Conservation (phyloP, 768 basidiomycete genomes). For the Tulasnella sp. region DNA sequence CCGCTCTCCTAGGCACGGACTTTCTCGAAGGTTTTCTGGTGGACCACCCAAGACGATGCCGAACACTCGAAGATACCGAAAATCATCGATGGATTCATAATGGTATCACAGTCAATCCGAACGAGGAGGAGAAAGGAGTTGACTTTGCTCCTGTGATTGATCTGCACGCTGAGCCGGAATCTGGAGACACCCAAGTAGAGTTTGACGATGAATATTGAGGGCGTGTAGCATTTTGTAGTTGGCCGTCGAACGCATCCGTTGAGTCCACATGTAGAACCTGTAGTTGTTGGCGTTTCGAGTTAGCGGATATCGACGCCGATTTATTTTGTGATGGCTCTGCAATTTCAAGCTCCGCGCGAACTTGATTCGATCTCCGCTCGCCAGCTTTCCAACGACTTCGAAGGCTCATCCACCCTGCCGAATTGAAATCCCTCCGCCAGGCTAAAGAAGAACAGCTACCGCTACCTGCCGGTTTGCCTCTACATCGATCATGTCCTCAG, state of each 20-base stretch:
- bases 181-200: too few species aligned
- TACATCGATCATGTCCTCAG: background rate
- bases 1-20: background rate
- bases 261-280: too few species aligned
- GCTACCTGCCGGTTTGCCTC: background rate
- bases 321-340: too few species aligned
- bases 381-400: too few species aligned
- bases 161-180: background rate
- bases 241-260: too few species aligned
- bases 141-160: background rate
- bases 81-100: background rate
- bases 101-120: background rate
- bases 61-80: background rate
- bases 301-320: too few species aligned
- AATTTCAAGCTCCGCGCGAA: too few species aligned
- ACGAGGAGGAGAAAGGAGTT: background rate
- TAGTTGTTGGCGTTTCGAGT: too few species aligned
- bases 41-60: background rate
- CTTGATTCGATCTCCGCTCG: too few species aligned
- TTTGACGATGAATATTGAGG: too few species aligned
- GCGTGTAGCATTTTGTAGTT: too few species aligned
- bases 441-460: background rate
- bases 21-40: background rate
- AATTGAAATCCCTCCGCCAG: background rate
- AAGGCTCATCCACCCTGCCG: too few species aligned